phyloP scores from a whole-genome alignment of 495 filamentous ascomycete species.

The Neurospora tetrasperma region DNA sequence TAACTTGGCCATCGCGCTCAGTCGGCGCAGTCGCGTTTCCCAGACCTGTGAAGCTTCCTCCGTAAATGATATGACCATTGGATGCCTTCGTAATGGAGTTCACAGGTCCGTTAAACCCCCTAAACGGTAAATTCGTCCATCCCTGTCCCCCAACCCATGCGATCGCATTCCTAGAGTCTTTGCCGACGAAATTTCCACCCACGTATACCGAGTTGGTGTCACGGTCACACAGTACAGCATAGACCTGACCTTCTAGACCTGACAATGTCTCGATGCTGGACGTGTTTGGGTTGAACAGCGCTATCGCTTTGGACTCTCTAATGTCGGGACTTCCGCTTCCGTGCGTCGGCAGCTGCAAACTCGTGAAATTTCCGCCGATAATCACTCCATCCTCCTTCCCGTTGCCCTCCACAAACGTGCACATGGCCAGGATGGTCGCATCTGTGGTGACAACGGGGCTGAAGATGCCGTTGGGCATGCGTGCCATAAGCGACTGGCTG shows the following conservation, averaged over 20 bases:
- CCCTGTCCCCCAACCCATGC: slow-evolving; percentile 60
- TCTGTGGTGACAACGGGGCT: slow-evolving; percentile 63
- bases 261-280: slow-evolving; percentile 57
- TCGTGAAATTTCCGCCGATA: slow-evolving; percentile 95
- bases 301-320: slow-evolving; percentile 55
- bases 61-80: slow-evolving; percentile 80
- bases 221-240: slow-evolving; percentile 71
- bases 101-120: slow-evolving; percentile 91
- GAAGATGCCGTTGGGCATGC: slow-evolving; percentile 79
- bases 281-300: slow-evolving; percentile 64
- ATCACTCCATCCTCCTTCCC: slow-evolving; percentile 64
- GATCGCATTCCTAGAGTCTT: slow-evolving; percentile 79
- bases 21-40: slow-evolving; percentile 60
- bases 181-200: slow-evolving; percentile 71
- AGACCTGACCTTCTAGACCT: slow-evolving; percentile 74
- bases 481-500: slow-evolving; percentile 68
- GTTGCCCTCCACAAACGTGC: slow-evolving; percentile 59
- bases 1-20: slow-evolving; percentile 56
- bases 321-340: background rate
- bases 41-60: slow-evolving; percentile 83
- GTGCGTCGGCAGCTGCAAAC: slow-evolving; percentile 36
- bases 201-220: slow-evolving; percentile 79
- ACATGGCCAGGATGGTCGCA: slow-evolving; percentile 77
- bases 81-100: slow-evolving; percentile 69
- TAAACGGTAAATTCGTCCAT: slow-evolving; percentile 86